Percentiles rank a stretch among this genome's conserved stretches.
phyloP scores from a whole-genome alignment of 176 grass and related monocot genomes.

The Rhipidocladum racemiflorum region DNA sequence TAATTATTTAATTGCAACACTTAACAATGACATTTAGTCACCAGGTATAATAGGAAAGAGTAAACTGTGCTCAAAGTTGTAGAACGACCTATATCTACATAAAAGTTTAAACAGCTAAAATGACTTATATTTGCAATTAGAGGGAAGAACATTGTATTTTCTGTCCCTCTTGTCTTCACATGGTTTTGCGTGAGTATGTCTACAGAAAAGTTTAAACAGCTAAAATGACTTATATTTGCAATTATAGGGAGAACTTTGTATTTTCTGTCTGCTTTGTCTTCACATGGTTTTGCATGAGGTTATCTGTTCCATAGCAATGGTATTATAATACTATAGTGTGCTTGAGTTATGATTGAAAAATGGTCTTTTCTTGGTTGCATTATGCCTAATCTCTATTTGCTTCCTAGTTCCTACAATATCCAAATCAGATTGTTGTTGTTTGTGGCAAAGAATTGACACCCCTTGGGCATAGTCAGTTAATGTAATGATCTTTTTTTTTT shows the following conservation, averaged over 20 bases:
- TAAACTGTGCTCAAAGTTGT: neutral
- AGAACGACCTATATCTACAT: neutral
- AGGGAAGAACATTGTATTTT: too few species aligned
- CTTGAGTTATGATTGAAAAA: neutral
- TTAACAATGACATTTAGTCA: neutral
- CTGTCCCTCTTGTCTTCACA: too few species aligned
- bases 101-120: too few species aligned
- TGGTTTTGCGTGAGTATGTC: too few species aligned
- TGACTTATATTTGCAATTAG: too few species aligned
- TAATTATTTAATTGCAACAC: neutral
- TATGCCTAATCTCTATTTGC: neutral
- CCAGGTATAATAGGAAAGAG: neutral
- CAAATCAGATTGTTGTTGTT: neutral
- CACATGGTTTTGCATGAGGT: neutral
- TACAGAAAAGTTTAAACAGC: neutral
- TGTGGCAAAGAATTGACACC: slow-evolving; percentile 1
- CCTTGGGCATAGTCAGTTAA: neutral
- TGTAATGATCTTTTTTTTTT: neutral
- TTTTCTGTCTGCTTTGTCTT: neutral
- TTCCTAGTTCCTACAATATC: neutral
- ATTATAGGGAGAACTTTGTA: neutral
- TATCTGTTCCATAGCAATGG: neutral
- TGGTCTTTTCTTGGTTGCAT: neutral
- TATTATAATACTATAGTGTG: neutral
- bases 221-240: neutral